Conservation (phyloP, 73 alveolate species). For the Paramecium sexaurelia region DNA sequence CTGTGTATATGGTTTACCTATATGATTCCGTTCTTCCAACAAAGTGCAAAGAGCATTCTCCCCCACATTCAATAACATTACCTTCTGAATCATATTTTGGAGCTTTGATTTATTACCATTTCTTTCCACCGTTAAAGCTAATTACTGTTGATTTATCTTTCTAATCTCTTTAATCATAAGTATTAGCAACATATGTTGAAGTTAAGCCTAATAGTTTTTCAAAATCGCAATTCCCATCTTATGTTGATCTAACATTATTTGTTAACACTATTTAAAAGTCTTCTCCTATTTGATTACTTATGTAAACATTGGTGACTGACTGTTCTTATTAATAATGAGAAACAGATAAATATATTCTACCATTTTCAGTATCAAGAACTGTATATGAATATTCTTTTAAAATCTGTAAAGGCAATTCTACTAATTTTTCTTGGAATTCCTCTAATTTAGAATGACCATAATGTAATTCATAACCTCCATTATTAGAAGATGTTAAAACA, state of each 20-base stretch:
- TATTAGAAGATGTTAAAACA: neutral
- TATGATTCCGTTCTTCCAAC: slow-evolving; percentile 44
- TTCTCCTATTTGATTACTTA: neutral
- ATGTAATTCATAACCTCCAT: slow-evolving; percentile 35
- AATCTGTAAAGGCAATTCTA: slow-evolving; percentile 23
- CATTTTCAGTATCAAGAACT: slow-evolving; percentile 29
- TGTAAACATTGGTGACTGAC: neutral
- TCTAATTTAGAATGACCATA: slow-evolving; percentile 26
- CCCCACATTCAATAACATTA: neutral
- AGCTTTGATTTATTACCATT: slow-evolving; percentile 66
- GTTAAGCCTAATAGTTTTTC: slow-evolving; percentile 9
- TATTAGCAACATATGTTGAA: slow-evolving; percentile 28
- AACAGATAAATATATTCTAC: slow-evolving; percentile 25
- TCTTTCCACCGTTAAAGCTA: slow-evolving; percentile 31
- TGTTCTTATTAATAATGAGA: slow-evolving; percentile 20
- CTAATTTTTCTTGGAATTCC: neutral
- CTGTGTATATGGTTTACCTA: neutral
- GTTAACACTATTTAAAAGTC: slow-evolving; percentile 13
- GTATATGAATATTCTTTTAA: slow-evolving; percentile 35
- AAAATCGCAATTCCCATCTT: slow-evolving; percentile 56
- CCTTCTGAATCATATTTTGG: slow-evolving; percentile 69
- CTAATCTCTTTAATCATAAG: slow-evolving; percentile 40
- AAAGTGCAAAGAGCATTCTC: slow-evolving; percentile 56
- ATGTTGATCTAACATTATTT: slow-evolving; percentile 39
- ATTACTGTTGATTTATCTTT: neutral